Conservation (phyloP, 2,329 filamentous ascomycete genomes). For the Penicillium sp. region DNA sequence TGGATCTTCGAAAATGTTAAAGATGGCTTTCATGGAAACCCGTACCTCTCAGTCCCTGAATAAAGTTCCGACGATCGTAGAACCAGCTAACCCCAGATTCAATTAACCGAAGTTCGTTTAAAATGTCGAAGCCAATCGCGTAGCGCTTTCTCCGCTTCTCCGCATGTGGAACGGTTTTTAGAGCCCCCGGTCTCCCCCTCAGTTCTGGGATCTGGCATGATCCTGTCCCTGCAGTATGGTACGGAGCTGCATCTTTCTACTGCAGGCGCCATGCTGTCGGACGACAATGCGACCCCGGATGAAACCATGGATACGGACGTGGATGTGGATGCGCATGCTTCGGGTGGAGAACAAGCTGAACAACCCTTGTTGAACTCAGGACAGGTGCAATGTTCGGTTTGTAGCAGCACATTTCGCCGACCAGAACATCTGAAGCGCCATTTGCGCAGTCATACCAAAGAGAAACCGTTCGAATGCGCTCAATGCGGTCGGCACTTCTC, state of each 20-base stretch:
- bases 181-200: conserved; percentile 9
- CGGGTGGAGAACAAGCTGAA: neutral
- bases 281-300: conserved; percentile 26
- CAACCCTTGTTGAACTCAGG: conserved; percentile 8
- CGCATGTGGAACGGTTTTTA: conserved; percentile 5
- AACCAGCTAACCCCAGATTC: conserved; percentile 10
- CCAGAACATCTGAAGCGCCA: conserved; percentile 46
- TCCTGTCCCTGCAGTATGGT: neutral
- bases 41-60: neutral
- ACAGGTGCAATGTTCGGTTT: conserved; percentile 36
- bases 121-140: conserved; percentile 6
- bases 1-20: too few species aligned
- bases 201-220: neutral
- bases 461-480: conserved; percentile 41
- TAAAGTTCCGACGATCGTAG: neutral
- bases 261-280: conserved; percentile 33
- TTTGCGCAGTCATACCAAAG: conserved; percentile 42
- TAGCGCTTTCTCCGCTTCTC: conserved; percentile 7
- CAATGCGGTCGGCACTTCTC: conserved; percentile 46
- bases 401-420: conserved; percentile 40
- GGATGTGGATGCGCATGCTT: neutral
- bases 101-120: conserved; percentile 12
- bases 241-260: conserved; percentile 22
- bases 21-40: too few species aligned
- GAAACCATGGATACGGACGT: conserved; percentile 7